Conservation (phyloP, 495 filamentous ascomycete species). For the Cercophora newfieldiana region DNA sequence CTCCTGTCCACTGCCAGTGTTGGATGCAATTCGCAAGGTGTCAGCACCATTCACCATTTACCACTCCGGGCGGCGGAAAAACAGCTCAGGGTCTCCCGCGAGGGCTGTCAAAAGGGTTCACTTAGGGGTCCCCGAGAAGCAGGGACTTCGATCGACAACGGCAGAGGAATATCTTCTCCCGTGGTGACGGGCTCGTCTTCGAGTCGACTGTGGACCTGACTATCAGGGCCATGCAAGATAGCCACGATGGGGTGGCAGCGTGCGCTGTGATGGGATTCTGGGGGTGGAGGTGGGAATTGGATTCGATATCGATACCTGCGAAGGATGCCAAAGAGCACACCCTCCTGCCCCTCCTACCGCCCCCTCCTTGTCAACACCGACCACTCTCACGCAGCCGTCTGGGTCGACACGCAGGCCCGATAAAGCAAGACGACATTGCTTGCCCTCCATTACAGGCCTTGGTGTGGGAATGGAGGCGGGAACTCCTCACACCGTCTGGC, state of each 20-base stretch:
- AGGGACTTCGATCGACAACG: slow-evolving; percentile 12
- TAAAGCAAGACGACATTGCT: slow-evolving; percentile 6
- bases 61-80: not conserved
- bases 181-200: not conserved
- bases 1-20: not conserved
- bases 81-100: not conserved
- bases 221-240: slow-evolving; percentile 6
- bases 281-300: slow-evolving; percentile 13
- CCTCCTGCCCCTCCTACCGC: not conserved
- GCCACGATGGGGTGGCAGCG: not conserved
- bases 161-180: not conserved
- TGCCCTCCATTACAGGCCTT: not conserved
- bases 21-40: not conserved
- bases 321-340: not conserved
- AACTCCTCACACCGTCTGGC: not conserved
- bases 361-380: not conserved
- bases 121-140: not conserved
- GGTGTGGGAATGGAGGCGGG: not conserved
- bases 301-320: slow-evolving; percentile 2
- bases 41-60: not conserved
- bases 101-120: not conserved
- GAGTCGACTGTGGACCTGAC: not conserved
- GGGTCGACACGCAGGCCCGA: not conserved
- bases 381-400: not conserved
- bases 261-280: slow-evolving; percentile 5